Conservation (phyloP, 2,329 filamentous ascomycete genomes). For the Pseudocercospora macadamiae region DNA sequence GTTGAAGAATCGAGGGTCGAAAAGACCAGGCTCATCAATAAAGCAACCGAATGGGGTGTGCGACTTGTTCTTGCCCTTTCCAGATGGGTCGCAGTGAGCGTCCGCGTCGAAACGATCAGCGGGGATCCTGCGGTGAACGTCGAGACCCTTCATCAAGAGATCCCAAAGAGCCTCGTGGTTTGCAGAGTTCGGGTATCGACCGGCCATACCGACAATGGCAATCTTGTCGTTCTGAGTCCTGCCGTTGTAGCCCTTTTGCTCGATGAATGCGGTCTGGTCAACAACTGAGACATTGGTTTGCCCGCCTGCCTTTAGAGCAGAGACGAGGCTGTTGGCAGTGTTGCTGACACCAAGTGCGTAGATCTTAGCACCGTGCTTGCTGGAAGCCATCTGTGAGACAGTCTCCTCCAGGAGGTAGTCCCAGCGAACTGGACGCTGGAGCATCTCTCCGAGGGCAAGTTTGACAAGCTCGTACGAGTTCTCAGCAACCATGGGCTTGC, state of each 20-base stretch:
- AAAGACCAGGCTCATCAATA: conserved; percentile 73
- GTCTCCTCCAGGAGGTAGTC: conserved; percentile 52
- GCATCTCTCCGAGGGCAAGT: conserved; percentile 49
- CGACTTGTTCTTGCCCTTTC: conserved; percentile 74
- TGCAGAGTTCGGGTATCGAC: conserved; percentile 73
- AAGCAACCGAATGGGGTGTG: conserved; percentile 78
- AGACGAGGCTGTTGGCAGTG: conserved; percentile 58
- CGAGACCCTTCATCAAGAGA: conserved; percentile 71
- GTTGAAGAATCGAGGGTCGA: conserved; percentile 84
- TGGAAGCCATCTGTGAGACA: conserved; percentile 50
- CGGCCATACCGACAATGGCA: conserved; percentile 82
- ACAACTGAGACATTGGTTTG: conserved; percentile 47
- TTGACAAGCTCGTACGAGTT: conserved; percentile 51
- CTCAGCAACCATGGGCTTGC: conserved; percentile 50
- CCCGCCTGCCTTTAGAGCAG: conserved; percentile 56
- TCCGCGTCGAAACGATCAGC: conserved; percentile 73
- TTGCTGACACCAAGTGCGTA: conserved; percentile 57
- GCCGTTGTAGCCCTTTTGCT: conserved; percentile 40
- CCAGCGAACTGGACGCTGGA: conserved; percentile 53
- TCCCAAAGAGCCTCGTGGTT: conserved; percentile 75
- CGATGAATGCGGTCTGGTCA: conserved; percentile 51
- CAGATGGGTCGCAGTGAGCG: conserved; percentile 70
- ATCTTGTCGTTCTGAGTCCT: conserved; percentile 67
- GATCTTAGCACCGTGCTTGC: conserved; percentile 48
- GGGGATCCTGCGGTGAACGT: conserved; percentile 70